These are phyloP conservation scores for Neocatenulostroma microsporum DNA, from an alignment of 2,329 filamentous ascomycete species.

Conservation along the genomic window DNA sequence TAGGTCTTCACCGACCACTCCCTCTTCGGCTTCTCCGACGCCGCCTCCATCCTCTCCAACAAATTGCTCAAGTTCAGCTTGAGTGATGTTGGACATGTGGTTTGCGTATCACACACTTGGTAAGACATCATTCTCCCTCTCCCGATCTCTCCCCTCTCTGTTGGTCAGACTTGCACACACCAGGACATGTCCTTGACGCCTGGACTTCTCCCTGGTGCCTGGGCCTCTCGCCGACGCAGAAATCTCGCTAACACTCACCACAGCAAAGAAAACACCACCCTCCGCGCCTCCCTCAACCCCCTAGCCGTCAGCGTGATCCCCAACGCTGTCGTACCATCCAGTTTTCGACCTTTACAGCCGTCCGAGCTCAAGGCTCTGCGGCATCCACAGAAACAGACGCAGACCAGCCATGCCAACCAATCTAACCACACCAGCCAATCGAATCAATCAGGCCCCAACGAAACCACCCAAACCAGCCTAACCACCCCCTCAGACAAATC, in stretches of 20 bases:
- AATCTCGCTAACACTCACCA: constrained; percentile 18
- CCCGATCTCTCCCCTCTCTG: no score
- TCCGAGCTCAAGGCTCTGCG: constrained; percentile 18
- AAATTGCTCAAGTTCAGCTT: constrained; percentile 93
- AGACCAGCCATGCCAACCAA: no score
- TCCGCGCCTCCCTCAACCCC: constrained; percentile 87
- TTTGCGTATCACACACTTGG: constrained; percentile 98
- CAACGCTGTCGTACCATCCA: constrained; percentile 93
- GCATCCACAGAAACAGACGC: constrained; percentile 13
- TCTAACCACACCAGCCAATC: no score
- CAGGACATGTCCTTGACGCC: no score
- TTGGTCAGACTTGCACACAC: no score
- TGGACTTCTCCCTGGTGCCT: no score
- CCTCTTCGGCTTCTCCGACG: constrained; percentile 93
- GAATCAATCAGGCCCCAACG: constrained; percentile 14
- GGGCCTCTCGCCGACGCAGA: no score
- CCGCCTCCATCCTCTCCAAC: constrained; percentile 90
- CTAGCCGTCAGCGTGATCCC: constrained; percentile 97
- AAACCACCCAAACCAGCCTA: no score
- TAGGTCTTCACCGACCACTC: constrained; percentile 97
- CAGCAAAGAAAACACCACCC: constrained; percentile 95
- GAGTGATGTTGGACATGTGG: constrained; percentile 95
- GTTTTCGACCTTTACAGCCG: constrained; percentile 67
- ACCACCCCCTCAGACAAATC: constrained; percentile 17
- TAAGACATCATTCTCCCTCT: no score